A percentile compares a stretch with the other conserved stretches of the same genome.
Evolutionary conservation across 352 stramenopile genomes (phyloP).

Genomic region (Peronosclerospora sorghi): DNA sequence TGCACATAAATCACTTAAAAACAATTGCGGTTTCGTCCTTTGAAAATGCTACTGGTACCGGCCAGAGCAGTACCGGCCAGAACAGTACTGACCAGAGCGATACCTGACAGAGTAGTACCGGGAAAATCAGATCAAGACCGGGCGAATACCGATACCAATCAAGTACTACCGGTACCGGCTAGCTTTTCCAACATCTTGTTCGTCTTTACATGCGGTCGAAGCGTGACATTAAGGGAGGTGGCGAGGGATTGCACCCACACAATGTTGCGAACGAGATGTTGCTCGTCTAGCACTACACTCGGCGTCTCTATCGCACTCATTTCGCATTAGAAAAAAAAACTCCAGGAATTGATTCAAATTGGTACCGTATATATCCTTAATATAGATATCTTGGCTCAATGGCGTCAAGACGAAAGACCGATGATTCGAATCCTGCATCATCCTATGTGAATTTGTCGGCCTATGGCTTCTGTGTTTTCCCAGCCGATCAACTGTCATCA

Average conservation of each 20-base stretch:
- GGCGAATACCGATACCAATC: too few species aligned
- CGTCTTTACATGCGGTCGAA: conserved; percentile 64
- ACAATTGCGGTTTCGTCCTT: too few species aligned
- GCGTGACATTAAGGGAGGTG: conserved; percentile 26
- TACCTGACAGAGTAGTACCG: too few species aligned
- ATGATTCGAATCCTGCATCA: background rate
- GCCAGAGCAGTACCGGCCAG: too few species aligned
- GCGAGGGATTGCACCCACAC: conserved; percentile 50
- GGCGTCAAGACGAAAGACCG: background rate
- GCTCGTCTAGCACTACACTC: conserved; percentile 51
- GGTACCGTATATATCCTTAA: background rate
- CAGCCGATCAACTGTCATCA: conserved; percentile 20
- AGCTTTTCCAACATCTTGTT: too few species aligned
- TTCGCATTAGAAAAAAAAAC: too few species aligned
- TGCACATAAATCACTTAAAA: too few species aligned
- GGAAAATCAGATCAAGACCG: too few species aligned
- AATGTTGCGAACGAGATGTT: conserved; percentile 45
- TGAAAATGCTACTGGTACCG: too few species aligned
- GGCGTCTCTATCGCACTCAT: conserved; percentile 35
- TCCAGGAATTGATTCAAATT: background rate
- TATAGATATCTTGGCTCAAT: conserved; percentile 7
- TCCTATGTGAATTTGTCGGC: conserved; percentile 57
- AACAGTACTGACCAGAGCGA: too few species aligned
- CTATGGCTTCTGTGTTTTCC: conserved; percentile 57
- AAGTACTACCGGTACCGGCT: too few species aligned